Base-by-base conservation (phyloP, 169 alveolate genomes). In the Plasmodium chabaudi region DNA sequence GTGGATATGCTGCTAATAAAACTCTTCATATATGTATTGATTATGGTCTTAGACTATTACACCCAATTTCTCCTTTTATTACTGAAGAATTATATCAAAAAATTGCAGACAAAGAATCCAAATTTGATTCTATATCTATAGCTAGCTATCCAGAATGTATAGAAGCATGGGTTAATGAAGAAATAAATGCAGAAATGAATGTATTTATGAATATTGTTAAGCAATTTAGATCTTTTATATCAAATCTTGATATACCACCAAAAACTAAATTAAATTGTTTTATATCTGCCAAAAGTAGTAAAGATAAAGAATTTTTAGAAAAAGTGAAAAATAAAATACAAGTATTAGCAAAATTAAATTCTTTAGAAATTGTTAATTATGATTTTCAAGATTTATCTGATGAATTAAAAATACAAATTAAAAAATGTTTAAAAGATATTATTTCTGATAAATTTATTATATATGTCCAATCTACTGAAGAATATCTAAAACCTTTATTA, bases 51-150 rank as follows among this genome's bases (percentile, higher is more conserved):
- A 93, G 97, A 67, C 96, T 98, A 51, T 91, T 99, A 15, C 99
- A 99, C 91, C 99, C 99, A 19, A 94, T 98, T 89, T 95, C 98
- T 95, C 99, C 99, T 17, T 99, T 96, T 91, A 93, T 99, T 65
- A 97, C 99, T 1, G 99, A 99, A 95, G 99, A 98, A 87, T 96
- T 98, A 63, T 98, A 96, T 91, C 99, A 98, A 67, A 96, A 97
- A 84, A 92, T 98, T 25, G 98, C 99, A 12, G 94, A 79, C 21
- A 75, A 87, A 21, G 59, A 72, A 13, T 64, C 91, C 49, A 70
- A 87, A 39, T 70, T 65, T 65, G 93, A 70, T 25, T 94, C 96
- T 53, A 93, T 91, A 39, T 67, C 91, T 60, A 60, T 89, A 49
- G 87, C 94, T n/a, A 69, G 65, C 44, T 95, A 71, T 92, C 96